A percentile compares a stretch with the other conserved stretches of the same genome.
These are phyloP conservation scores for Oryza glaberrima DNA, from an alignment of 176 grass and related monocot genomes.

Conservation along the genomic window DNA sequence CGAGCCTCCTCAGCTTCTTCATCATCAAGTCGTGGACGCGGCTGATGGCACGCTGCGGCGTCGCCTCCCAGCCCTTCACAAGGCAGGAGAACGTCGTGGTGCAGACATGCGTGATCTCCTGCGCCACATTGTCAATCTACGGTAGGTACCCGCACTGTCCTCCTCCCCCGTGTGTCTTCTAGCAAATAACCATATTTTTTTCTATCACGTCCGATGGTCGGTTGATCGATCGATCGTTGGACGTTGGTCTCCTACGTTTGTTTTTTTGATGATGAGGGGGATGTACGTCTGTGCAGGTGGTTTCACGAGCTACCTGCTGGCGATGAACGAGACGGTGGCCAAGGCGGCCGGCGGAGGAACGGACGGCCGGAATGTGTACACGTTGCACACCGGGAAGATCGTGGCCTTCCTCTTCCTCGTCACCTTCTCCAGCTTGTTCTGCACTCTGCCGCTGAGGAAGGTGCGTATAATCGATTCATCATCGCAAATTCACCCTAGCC, in stretches of 20 bases:
- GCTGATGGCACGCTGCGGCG: slow-evolving; percentile 34
- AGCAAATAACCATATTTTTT: neutral
- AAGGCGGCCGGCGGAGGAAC: neutral
- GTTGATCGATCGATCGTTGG: neutral
- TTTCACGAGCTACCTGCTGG: slow-evolving; percentile 47
- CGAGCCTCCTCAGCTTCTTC: slow-evolving; percentile 55
- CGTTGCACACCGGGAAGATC: slow-evolving; percentile 32
- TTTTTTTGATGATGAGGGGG: neutral
- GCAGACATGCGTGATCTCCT: slow-evolving; percentile 55
- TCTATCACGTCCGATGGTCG: neutral
- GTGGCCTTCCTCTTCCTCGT: slow-evolving; percentile 51
- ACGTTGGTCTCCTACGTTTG: neutral
- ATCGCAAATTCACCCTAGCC: neutral
- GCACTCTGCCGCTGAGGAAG: slow-evolving; percentile 45
- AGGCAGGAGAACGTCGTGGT: slow-evolving; percentile 52
- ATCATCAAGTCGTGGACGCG: slow-evolving; percentile 39
- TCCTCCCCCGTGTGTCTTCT: neutral
- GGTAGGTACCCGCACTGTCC: neutral
- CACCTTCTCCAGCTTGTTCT: slow-evolving; percentile 52
- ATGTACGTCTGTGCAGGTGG: slow-evolving; percentile 37
- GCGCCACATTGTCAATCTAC: slow-evolving; percentile 39
- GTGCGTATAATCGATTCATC: neutral
- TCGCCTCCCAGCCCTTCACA: slow-evolving; percentile 39
- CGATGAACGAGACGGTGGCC: slow-evolving; percentile 46
- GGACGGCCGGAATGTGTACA: neutral